Base-by-base conservation (phyloP, 177 flowering plant species). In the Vitis hybrid region DNA sequence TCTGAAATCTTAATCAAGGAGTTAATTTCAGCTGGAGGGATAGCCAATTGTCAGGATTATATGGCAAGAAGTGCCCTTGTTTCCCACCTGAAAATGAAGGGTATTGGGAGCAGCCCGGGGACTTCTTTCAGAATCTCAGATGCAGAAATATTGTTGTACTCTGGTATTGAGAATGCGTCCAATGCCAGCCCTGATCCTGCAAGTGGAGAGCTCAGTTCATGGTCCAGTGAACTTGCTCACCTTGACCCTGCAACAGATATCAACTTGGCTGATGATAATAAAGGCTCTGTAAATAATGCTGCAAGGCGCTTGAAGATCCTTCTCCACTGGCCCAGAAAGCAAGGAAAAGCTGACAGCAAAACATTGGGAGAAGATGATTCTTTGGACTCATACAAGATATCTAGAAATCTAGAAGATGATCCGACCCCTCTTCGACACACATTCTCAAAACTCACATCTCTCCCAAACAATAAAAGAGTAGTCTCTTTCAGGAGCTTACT, bases 121-220 rank as follows among this genome's bases (percentile, higher is more conserved):
- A 89, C 97, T 75, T 92, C 87, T 24, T 94, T 94, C 63, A 75
- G 87, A 69, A 79, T 94, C 21, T 84, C 97, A 15, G 99, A 94
- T 77, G 84, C 90, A 2, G 97, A 94, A 76, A 89, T 94, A 48
- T 79, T 90, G 76, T 70, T 87, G 67, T 82, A 77, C 71, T 74
- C 84, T 0, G 82, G 80, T 5, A 69, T 65, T 52, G 88, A 80
- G 2, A 78, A 78, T 68, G 79, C 68, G 15, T 81, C 75, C 6
- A 80, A 75, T 11, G 72, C 48, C 0, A 72, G 70, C 67, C 40
- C 21, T 56, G 75, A 76, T 46, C 72, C 15, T 7, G 66, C 56
- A 16, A 64, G 73, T 63, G 71, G 15, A 3, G 76, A 75, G 30
- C 46, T 60, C 24, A 70, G 77, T 35, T 6, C 73, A 4, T 67